Evolutionary conservation across 1,139 yeast genomes (phyloP), one percentile per base, ranked within the genome.

Genomic region (Scheffersomyces parashehatae): DNA sequence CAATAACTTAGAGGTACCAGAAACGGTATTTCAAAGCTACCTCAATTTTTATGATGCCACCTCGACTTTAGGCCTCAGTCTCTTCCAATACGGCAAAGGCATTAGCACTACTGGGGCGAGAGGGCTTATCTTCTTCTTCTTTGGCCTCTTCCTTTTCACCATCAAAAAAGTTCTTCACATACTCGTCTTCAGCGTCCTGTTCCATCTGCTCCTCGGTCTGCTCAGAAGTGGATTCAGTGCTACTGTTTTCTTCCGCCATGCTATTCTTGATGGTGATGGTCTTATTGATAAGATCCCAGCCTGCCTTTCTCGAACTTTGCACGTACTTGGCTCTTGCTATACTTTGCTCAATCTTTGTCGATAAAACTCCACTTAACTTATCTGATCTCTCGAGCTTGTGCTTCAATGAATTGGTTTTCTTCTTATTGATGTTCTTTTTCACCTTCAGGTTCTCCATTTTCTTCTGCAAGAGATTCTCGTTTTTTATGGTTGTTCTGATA

Each of bases 261-360:
- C 45, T 57, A 40, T 64, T 55, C 37, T 63, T 62, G 37, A 68
- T 62, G 37, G 58, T 67, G 28, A 79, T 76, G 34, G 63, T 61
- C 45, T 73, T 71, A 58, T 85, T 85, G 44, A 83, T 83, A 42
- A 74, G 70, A 39, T 84, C 90, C 93, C 93, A 85, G 12, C 83
- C 85, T 1, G 87, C 68, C 60, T 84, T 85, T 62, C 93, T 74
- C 4, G 85, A 73, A 28, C 64, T 68, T 52, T 79, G 85, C 12
- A 85, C 81, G 55, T 71, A 79, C 56, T 74, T 82, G 24, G 88
- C 83, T 54, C 88, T 74, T 37, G 77, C 75, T 30, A 82, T 76
- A 54, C 88, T 81, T 52, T 81, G 82, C 48, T 79, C 79, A 39
- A 85, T 83, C 58, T 84, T 85, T 40, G 78, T 74, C 31, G 77